Conservation (phyloP, 2,329 filamentous ascomycete species). For the Drechslerella dactyloides region DNA sequence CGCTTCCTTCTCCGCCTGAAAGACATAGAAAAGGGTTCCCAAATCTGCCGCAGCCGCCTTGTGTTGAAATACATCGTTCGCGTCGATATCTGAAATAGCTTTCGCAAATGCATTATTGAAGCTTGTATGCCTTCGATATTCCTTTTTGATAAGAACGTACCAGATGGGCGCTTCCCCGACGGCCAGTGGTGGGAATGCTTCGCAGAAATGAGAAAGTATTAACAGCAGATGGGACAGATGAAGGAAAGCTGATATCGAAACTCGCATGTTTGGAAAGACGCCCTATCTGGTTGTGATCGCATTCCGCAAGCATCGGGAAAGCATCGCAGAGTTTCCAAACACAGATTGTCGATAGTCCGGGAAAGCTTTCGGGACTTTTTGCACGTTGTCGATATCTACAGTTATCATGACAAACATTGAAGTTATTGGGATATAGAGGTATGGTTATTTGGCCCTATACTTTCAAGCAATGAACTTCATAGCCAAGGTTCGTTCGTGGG, state of each 20-base stretch:
- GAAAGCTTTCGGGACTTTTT: too few species aligned
- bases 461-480: too few species aligned
- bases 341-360: too few species aligned
- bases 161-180: slow-evolving; percentile 30
- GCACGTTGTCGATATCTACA: too few species aligned
- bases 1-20: slow-evolving; percentile 22
- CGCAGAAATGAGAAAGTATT: not conserved
- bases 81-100: slow-evolving; percentile 9
- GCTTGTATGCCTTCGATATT: slow-evolving; percentile 3
- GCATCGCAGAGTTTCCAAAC: not conserved
- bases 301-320: not conserved
- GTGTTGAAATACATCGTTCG: slow-evolving; percentile 9
- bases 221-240: slow-evolving; percentile 5
- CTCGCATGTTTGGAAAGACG: slow-evolving; percentile 21
- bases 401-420: too few species aligned
- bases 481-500: too few species aligned
- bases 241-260: slow-evolving; percentile 1
- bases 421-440: too few species aligned
- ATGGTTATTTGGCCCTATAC: too few species aligned
- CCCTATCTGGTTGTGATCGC: not conserved
- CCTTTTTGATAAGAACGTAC: slow-evolving; percentile 19
- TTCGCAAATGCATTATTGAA: slow-evolving; percentile 14
- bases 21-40: slow-evolving; percentile 22
- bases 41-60: not conserved
- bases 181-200: slow-evolving; percentile 6